Conservation (phyloP, 1,139 yeast species). For the Blastobotrys malaysiensis region DNA sequence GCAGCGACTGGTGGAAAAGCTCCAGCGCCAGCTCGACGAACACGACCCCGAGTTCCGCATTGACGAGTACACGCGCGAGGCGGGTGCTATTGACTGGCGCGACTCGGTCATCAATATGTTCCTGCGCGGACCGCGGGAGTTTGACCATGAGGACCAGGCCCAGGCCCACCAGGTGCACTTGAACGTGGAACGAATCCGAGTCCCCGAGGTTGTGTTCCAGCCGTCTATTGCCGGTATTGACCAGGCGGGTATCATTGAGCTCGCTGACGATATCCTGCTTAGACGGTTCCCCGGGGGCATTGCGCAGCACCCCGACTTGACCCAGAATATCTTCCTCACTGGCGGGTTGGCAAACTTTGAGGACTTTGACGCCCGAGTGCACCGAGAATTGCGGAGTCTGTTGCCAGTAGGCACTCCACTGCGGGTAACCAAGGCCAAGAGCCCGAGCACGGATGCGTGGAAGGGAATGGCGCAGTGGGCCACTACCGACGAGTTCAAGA, state of each 20-base stretch:
- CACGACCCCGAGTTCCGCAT: slow-evolving; percentile 79
- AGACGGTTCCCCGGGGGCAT: slow-evolving; percentile 54
- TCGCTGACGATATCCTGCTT: slow-evolving; percentile 60
- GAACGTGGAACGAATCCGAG: slow-evolving; percentile 83
- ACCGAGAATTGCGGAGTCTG: slow-evolving; percentile 58
- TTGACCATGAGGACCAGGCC: slow-evolving; percentile 56
- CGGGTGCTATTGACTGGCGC: slow-evolving; percentile 75
- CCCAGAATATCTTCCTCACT: slow-evolving; percentile 62
- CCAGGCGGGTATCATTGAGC: slow-evolving; percentile 85
- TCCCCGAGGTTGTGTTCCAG: slow-evolving; percentile 88
- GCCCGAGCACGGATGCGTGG: slow-evolving; percentile 84
- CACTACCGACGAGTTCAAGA: slow-evolving; percentile 40
- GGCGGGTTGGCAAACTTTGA: slow-evolving; percentile 77
- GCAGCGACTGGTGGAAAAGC: slow-evolving; percentile 53
- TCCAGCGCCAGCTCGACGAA: slow-evolving; percentile 72
- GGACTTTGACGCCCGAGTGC: slow-evolving; percentile 61
- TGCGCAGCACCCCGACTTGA: slow-evolving; percentile 39
- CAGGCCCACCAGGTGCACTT: slow-evolving; percentile 85
- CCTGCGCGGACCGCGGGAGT: slow-evolving; percentile 80
- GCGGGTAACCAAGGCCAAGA: slow-evolving; percentile 55
- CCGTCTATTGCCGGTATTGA: slow-evolving; percentile 96
- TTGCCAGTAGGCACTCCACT: slow-evolving; percentile 67
- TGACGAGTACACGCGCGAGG: slow-evolving; percentile 71
- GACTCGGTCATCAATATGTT: slow-evolving; percentile 75
- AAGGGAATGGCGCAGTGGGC: slow-evolving; percentile 89